A percentile compares a stretch with the other conserved stretches of the same genome.
phyloP scores from a whole-genome alignment of 495 filamentous ascomycete species.

The Massariosphaeria phaeospora region DNA sequence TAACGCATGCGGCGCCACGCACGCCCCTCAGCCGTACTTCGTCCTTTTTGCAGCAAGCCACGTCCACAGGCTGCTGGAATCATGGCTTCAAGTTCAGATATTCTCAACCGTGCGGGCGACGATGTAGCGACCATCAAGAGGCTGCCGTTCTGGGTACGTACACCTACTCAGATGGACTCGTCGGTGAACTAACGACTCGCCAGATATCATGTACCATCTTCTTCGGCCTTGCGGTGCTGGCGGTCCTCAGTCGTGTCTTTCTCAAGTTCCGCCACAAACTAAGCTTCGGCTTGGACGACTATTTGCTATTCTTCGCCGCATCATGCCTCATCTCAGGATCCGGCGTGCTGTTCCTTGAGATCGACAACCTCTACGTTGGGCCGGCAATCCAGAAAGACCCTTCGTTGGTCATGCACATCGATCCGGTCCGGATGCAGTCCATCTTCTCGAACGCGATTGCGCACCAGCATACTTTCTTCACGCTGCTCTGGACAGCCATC shows the following conservation, averaged over 20 bases:
- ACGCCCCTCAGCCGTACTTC: too few species aligned
- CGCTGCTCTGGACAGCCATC: neutral
- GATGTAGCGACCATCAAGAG: too few species aligned
- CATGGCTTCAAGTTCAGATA: too few species aligned
- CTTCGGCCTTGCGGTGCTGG: neutral
- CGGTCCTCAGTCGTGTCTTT: neutral
- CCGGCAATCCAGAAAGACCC: neutral
- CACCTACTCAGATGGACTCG: too few species aligned
- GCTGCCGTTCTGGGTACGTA: too few species aligned
- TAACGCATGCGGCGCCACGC: too few species aligned
- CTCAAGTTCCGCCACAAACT: neutral
- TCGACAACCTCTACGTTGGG: neutral
- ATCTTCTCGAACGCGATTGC: neutral
- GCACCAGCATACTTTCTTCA: neutral
- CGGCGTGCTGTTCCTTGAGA: neutral
- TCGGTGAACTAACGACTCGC: too few species aligned
- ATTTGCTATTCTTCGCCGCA: neutral
- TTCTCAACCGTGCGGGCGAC: too few species aligned
- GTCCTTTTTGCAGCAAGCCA: too few species aligned
- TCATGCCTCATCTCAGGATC: neutral
- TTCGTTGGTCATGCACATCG: neutral
- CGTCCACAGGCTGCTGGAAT: too few species aligned
- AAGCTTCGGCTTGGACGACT: neutral
- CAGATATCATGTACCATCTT: too few species aligned
- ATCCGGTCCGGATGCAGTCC: neutral